Evolutionary conservation across 2,329 filamentous ascomycete species (phyloP).

Genomic region (Colletotrichum tabaci): DNA sequence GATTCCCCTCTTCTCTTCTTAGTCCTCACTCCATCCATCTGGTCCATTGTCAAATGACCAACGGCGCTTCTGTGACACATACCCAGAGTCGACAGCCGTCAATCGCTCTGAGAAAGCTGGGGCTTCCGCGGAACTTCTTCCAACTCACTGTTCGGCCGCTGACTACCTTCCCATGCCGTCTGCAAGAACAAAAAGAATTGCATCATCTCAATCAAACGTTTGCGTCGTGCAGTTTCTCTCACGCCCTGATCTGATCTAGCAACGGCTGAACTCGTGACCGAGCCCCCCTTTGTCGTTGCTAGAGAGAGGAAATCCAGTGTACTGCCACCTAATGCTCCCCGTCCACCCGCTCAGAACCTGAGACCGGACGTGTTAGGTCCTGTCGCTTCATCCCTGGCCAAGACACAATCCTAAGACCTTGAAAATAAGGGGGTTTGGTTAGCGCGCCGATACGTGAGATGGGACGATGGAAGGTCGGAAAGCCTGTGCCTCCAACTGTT

Average conservation of each 20-base stretch:
- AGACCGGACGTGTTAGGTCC: slow-evolving; percentile 36
- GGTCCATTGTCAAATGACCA: slow-evolving; percentile 29
- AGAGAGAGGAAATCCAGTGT: slow-evolving; percentile 14
- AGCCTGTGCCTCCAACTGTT: slow-evolving; percentile 7
- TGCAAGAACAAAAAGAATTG: slow-evolving; percentile 10
- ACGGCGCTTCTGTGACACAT: slow-evolving; percentile 22
- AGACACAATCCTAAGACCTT: slow-evolving; percentile 18
- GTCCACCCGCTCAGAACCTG: slow-evolving; percentile 28
- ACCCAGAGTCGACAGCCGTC: no score
- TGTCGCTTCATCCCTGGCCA: slow-evolving; percentile 25
- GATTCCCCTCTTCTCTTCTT: neutral
- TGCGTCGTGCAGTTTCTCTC: neutral
- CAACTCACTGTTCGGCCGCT: neutral
- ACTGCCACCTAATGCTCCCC: slow-evolving; percentile 21
- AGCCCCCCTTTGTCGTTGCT: neutral
- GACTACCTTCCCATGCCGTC: slow-evolving; percentile 17
- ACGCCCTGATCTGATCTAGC: neutral
- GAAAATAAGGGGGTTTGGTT: slow-evolving; percentile 20
- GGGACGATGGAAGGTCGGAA: neutral
- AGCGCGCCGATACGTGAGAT: slow-evolving; percentile 16
- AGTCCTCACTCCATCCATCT: neutral
- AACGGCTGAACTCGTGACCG: neutral
- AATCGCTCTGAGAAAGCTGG: neutral
- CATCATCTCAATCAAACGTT: slow-evolving; percentile 2
- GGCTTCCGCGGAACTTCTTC: slow-evolving; percentile 12